Base-by-base conservation (phyloP, 2,329 filamentous ascomycete species). In the Talaromyces sp. region DNA sequence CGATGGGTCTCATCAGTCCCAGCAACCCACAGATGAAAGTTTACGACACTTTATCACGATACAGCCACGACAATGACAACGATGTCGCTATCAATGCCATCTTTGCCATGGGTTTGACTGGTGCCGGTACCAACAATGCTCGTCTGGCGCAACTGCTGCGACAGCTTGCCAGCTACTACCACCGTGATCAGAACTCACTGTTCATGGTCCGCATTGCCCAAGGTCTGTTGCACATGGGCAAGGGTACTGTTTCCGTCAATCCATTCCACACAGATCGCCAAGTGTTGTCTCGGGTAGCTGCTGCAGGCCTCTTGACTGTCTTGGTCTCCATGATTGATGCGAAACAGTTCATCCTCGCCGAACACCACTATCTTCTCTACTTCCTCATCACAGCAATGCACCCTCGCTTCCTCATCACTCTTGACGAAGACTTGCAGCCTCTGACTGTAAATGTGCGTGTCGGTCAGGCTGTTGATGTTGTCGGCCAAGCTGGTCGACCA, bases 1-100 rank as follows among this genome's bases (percentile, higher is more conserved):
- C 95, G 28, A 96, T 99, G 92, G 96, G 93, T 71, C 84, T 99
- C 61, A 89, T 99, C 73, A 96, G 91, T 79, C 92, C 96, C 12
- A 97, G 92, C 80, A 99, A 99, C 80, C 95, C 95, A 11, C 96
- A 99, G 76, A 99, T 99, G 93, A 99, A 98, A 83, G 91, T 99
- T 55, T 99, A 99, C 81, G 95, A 99, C 76, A 99, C 95, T 0
- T 83, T 99, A 11, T 99, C 95, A 58, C 85, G 95, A 73, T 99
- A 99, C 84, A 96, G 90, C 67, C 95, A 99, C 84, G 95, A 99
- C 81, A 99, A 95, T 69, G 95, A 99, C 79, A 96, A 93, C 66
- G 95, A 99, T 72, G 95, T 99, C 54, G 95, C 95, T 42, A 90
- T 99, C 77, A 99, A 98, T 74, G 92, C 95, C 71, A 99, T 99